Percentiles rank a stretch among this genome's conserved stretches.
These are phyloP conservation scores for Echeveria elegans DNA, from an alignment of 164 flowering plant species.

Conservation along the genomic window DNA sequence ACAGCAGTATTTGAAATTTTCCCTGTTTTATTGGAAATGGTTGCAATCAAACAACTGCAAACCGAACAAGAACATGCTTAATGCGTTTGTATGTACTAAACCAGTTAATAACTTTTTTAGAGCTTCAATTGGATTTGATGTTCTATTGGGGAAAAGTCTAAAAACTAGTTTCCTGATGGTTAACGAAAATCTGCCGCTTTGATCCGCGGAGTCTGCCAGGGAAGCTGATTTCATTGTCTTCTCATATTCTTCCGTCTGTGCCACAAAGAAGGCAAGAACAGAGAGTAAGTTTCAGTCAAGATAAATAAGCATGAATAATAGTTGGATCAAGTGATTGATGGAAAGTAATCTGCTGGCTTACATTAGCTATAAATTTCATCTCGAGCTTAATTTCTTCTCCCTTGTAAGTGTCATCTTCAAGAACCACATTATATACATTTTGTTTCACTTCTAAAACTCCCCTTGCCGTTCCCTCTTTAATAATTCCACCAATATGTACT, in stretches of 20 bases:
- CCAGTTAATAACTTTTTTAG: no score
- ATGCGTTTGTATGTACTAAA: no score
- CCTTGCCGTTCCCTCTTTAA: conserved; percentile 43
- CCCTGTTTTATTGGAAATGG: background rate
- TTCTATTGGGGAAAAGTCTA: background rate
- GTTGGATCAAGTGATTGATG: background rate
- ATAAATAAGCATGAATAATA: background rate
- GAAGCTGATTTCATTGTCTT: background rate
- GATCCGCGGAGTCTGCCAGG: background rate
- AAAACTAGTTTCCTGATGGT: background rate
- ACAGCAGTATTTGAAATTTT: background rate
- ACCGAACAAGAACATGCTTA: no score
- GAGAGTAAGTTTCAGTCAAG: background rate
- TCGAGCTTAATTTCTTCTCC: conserved; percentile 71
- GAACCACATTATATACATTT: conserved; percentile 62
- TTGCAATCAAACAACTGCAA: no score
- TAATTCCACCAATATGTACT: conserved; percentile 57
- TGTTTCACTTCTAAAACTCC: conserved; percentile 50
- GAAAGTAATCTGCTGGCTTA: conserved; percentile 19
- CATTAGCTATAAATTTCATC: conserved; percentile 44
- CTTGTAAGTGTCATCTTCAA: conserved; percentile 65
- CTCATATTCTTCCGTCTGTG: background rate
- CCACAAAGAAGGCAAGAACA: background rate
- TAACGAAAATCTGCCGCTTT: background rate
- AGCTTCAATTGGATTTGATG: background rate